Evolutionary conservation across 768 basidiomycete species (phyloP).

Genomic region (Termitomyces sp.): DNA sequence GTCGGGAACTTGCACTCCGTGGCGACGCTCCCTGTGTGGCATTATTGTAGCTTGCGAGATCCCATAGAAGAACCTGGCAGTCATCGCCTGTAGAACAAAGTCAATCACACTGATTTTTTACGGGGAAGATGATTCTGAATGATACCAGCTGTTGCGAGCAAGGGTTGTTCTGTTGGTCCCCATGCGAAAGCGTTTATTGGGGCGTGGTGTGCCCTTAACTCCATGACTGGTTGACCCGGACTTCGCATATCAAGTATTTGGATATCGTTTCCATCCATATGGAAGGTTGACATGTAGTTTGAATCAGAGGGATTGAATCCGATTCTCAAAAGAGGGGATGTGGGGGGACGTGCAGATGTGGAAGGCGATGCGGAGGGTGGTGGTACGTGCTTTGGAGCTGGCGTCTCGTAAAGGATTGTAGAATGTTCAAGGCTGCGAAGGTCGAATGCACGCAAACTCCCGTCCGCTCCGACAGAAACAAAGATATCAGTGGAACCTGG

Average conservation of each 20-base stretch:
- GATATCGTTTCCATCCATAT: constrained; percentile 84
- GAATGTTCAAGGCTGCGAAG: constrained; percentile 95
- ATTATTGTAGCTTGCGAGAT: constrained; percentile 52
- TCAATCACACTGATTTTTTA: constrained; percentile 1
- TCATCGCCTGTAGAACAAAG: constrained; percentile 68
- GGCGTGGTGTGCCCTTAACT: constrained; percentile 77
- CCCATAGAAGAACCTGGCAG: constrained; percentile 92
- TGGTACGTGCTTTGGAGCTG: constrained; percentile 67
- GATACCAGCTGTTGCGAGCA: constrained; percentile 84
- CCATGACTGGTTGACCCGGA: constrained; percentile 93
- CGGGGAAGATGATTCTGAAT: constrained; percentile 3
- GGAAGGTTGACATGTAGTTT: constrained; percentile 96
- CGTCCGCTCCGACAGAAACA: constrained; percentile 97
- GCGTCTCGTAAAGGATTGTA: constrained; percentile 95
- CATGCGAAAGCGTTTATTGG: constrained; percentile 87
- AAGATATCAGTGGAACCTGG: constrained; percentile 95
- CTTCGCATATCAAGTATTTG: constrained; percentile 96
- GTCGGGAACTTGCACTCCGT: constrained; percentile 61
- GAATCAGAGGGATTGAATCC: constrained; percentile 89
- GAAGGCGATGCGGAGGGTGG: constrained; percentile 54
- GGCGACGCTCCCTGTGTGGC: constrained; percentile 63
- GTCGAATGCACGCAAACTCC: constrained; percentile 94
- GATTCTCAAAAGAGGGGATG: constrained; percentile 79
- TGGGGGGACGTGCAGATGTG: constrained; percentile 59
- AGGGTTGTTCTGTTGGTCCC: constrained; percentile 78